phyloP scores from a whole-genome alignment of 2,329 filamentous ascomycete species.

The Remersonia thermophila region DNA sequence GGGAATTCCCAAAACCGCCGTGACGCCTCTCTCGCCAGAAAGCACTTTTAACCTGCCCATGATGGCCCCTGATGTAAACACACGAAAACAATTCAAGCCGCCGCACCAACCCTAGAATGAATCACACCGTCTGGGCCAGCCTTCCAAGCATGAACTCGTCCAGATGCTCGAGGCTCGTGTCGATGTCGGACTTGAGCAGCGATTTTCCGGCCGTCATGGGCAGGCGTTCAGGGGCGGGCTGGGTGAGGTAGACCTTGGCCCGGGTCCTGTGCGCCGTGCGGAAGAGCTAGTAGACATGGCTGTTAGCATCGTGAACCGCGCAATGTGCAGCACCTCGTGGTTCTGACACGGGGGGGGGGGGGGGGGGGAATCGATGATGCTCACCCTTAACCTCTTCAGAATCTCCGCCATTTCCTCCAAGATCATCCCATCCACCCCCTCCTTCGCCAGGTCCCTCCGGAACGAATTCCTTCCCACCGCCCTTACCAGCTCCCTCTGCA shows the following conservation, averaged over 20 bases:
- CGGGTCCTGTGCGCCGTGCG: conserved; percentile 21
- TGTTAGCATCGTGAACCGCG: not conserved
- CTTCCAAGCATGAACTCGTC: conserved; percentile 16
- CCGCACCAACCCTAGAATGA: too few species aligned
- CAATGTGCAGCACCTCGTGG: not conserved
- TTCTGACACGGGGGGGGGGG: too few species aligned
- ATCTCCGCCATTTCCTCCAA: conserved; percentile 18
- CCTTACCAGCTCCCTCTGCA: conserved; percentile 18
- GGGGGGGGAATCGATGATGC: conserved; percentile 4
- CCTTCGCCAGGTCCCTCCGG: conserved; percentile 8
- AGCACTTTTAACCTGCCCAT: too few species aligned
- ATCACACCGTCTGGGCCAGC: conserved; percentile 15
- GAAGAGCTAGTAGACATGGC: conserved; percentile 20
- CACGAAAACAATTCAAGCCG: too few species aligned
- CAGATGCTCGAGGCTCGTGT: conserved; percentile 12
- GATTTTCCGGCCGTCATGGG: conserved; percentile 26
- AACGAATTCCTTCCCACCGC: conserved; percentile 17
- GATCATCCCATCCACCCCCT: conserved; percentile 16
- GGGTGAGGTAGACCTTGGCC: conserved; percentile 19
- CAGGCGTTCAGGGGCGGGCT: conserved; percentile 22
- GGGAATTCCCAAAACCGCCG: too few species aligned
- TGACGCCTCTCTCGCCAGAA: too few species aligned
- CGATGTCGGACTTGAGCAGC: conserved; percentile 15
- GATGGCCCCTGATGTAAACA: too few species aligned
- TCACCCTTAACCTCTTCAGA: conserved; percentile 22